phyloP scores from a whole-genome alignment of 2,329 filamentous ascomycete species.

The Colletotrichum gloeosporioides region DNA sequence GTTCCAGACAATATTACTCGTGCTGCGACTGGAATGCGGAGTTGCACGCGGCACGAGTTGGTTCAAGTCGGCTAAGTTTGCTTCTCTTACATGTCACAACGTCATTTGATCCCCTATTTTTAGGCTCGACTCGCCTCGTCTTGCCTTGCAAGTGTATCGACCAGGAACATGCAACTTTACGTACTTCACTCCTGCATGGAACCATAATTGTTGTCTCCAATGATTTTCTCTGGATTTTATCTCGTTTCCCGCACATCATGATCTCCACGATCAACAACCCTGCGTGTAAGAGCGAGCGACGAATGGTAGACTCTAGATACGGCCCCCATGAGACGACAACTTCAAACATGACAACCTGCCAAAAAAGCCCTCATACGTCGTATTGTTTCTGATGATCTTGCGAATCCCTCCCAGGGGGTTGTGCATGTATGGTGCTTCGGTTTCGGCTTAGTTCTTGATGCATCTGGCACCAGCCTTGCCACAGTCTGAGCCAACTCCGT shows the following conservation, averaged over 20 bases:
- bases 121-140: conserved; percentile 16
- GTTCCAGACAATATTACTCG: conserved; percentile 5
- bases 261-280: not conserved
- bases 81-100: conserved; percentile 18
- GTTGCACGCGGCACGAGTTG: conserved; percentile 3
- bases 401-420: not conserved
- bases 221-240: not conserved
- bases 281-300: not conserved
- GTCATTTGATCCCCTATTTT: conserved; percentile 11
- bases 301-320: not conserved
- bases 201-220: conserved; percentile 8
- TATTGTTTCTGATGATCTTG: not conserved
- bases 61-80: conserved; percentile 18
- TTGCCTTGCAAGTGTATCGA: conserved; percentile 12
- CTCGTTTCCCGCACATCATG: not conserved
- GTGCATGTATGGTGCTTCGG: not conserved
- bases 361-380: not conserved
- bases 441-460: not conserved
- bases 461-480: conserved; percentile 11
- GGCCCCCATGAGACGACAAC: conserved; percentile 2
- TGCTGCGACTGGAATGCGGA: conserved; percentile 1
- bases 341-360: not conserved
- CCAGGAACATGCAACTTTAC: conserved; percentile 15
- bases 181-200: conserved; percentile 15
- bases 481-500: conserved; percentile 26